Evolutionary conservation across 163 green algal genomes (phyloP), one percentile per base, ranked within the genome.

Genomic region (Volvox carteri): DNA sequence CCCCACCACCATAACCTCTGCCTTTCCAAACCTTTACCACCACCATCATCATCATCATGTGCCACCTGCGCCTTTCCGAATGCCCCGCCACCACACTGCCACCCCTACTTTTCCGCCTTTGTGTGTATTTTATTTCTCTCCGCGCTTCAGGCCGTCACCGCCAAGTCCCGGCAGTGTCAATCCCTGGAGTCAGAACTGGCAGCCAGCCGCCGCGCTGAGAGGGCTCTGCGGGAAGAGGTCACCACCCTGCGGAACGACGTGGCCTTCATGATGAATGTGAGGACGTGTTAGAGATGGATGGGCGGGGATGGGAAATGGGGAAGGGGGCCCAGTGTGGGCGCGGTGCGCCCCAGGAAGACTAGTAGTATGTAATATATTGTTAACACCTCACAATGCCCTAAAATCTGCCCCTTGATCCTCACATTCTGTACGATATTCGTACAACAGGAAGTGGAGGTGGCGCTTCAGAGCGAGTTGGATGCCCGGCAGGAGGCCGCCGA

Each of bases 131-230:
- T 23, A 30, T 8, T 65, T 19, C 54, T 19, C 7, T 23, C 21
- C 35, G 46, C n/a, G 39, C 30, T 48, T n/a, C 81, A 88, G 81
- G 48, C 81, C 23, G 50, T 88, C 8, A 88, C 67, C 33, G 81
- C 81, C 67, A 88, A 88, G 67, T 80, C 81, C 33, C 81, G 81
- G 23, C 81, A 81, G 48, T 48, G 41, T 4, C 81, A 88, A 67
- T 56, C 67, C 19, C 81, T 88, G 81, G 81, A 88, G 67, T 56
- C 39, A 14, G 81, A 88, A 50, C 67, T 88, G 46, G 33, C 67
- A 7, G 35, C 81, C 23, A 73, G 50, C 48, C 81, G 81, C 23
- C 46, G 68, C 7, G 37, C 67, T 33, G 81, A 88, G 81, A 46
- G 68, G 35, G 11, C 4, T 19, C 50, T 88, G 67, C 81, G 67